Evolutionary conservation across 345 rosid genomes (phyloP), one percentile per base, ranked within the genome.

Genomic region (Eucalyptus camaldulensis): DNA sequence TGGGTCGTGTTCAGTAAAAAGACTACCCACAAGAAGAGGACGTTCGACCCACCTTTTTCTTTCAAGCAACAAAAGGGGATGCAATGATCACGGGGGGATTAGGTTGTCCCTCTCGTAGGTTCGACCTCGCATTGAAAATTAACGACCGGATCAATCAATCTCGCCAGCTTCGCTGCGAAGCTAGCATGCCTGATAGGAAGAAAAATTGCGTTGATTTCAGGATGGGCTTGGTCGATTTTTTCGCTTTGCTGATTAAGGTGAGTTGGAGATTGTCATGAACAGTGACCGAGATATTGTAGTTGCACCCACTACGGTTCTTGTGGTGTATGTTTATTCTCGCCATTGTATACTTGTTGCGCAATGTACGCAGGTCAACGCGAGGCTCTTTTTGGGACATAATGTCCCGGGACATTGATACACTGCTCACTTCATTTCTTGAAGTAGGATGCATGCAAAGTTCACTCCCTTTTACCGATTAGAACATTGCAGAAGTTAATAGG

Each of bases 21-120:
- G 58, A 40, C 27, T 10, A 51, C 40, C 44, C 76, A 47, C 25
- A 31, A 86, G 91, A 91, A 53, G 86, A 88, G 33, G 93, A 91
- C 93, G 87, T 87, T 50, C 87, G 90, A 93, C 90, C 93, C 89
- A 90, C 90, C 92, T 87, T 62, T 87, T 62, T 44, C 85, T 49
- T 62, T 49, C 83, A 69, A 87, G 43, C 56, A 47, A 87, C 49
- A 19, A 49, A 65, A 22, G 8, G 29, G n/a, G 25, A 37, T 45
- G 50, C 14, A 43, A 76, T 21, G 85, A 86, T 12, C 7, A 11
- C 19, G 43, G 44, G 29, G 8, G 8, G 5, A n/a, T 50, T 86
- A 31, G 87, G 87, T 86, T 37, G 29, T 19, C 44, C 6, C 45
- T 72, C 45, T 72, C 45, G 27, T 37, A n/a, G 72, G 72, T 62